A percentile compares a stretch with the other conserved stretches of the same genome.
phyloP scores from a whole-genome alignment of 768 basidiomycete genomes.

The Lactifluus hygrophoroides region DNA sequence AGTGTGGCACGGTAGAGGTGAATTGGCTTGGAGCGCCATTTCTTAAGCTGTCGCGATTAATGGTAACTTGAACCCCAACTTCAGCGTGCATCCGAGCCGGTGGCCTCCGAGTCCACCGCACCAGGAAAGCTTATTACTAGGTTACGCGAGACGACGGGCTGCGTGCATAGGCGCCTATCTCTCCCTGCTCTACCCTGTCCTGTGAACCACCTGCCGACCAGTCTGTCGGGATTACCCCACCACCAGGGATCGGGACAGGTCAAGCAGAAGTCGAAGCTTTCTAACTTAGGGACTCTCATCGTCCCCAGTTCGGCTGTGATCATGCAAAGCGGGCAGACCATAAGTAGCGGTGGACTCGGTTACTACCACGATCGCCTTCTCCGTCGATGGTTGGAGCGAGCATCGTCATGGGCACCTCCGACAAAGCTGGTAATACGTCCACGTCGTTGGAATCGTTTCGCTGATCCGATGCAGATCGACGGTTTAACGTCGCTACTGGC shows the following conservation, averaged over 20 bases:
- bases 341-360: background rate
- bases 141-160: background rate
- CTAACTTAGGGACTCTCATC: slow-evolving; percentile 3
- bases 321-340: slow-evolving; percentile 20
- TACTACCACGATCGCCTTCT: too few species aligned
- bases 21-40: background rate
- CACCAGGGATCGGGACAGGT: too few species aligned
- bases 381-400: too few species aligned
- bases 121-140: too few species aligned
- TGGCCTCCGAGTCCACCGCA: too few species aligned
- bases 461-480: too few species aligned
- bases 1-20: background rate
- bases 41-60: too few species aligned
- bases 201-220: background rate
- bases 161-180: background rate
- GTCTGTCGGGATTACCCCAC: background rate
- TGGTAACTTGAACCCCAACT: too few species aligned
- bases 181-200: background rate
- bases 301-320: slow-evolving; percentile 10
- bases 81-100: too few species aligned
- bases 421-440: background rate
- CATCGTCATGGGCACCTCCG: too few species aligned
- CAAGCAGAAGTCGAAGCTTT: slow-evolving; percentile 4
- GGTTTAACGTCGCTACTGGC: background rate
- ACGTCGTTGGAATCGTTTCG: too few species aligned